Conservation (phyloP, 2,329 filamentous ascomycete genomes). For the Drechslerella coelobrocha region DNA sequence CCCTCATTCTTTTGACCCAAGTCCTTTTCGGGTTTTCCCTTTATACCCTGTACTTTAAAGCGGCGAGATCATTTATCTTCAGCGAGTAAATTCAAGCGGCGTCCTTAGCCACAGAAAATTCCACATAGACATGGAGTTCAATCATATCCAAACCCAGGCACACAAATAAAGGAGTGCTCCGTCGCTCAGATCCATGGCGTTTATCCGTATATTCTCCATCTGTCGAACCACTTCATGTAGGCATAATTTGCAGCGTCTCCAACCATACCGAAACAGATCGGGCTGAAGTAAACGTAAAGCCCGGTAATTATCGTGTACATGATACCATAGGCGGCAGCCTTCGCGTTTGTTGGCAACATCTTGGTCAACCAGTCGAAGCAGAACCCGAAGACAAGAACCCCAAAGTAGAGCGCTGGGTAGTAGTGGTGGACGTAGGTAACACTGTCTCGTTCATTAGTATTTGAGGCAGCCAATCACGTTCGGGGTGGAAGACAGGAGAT, state of each 20-base stretch:
- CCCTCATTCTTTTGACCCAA: neutral
- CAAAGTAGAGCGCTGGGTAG: slow-evolving; percentile 97
- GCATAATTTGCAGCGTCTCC: slow-evolving; percentile 82
- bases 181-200: neutral
- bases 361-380: slow-evolving; percentile 71
- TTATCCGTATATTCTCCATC: slow-evolving; percentile 80
- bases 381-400: slow-evolving; percentile 88
- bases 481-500: neutral
- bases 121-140: neutral
- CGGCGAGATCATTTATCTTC: slow-evolving; percentile 10
- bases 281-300: slow-evolving; percentile 88
- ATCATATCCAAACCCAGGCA: neutral
- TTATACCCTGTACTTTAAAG: neutral
- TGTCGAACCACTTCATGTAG: slow-evolving; percentile 92
- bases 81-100: neutral
- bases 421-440: slow-evolving; percentile 99
- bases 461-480: no score
- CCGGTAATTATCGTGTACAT: slow-evolving; percentile 78
- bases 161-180: no score
- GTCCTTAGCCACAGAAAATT: neutral
- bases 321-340: slow-evolving; percentile 73
- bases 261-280: slow-evolving; percentile 95
- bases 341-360: slow-evolving; percentile 60
- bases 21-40: neutral
- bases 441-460: slow-evolving; percentile 58